Conservation (phyloP, 768 basidiomycete genomes). For the Boletus barrowsii region DNA sequence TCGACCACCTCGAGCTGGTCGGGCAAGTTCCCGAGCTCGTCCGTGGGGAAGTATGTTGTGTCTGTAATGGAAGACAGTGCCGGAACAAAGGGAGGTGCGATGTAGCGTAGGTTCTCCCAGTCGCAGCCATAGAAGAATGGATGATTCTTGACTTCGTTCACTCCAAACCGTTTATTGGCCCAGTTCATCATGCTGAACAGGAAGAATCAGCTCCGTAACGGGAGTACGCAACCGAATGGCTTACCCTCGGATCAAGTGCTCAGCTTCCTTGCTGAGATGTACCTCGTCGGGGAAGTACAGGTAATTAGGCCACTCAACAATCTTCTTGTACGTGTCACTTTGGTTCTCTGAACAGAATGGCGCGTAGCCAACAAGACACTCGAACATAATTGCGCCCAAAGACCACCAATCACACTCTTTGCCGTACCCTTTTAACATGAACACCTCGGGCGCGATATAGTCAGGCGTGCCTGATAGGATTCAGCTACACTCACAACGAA, state of each 20-base stretch:
- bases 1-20: constrained; percentile 60
- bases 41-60: constrained; percentile 95
- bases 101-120: constrained; percentile 87
- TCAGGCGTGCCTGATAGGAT: constrained; percentile 27
- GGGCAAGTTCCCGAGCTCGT: constrained; percentile 75
- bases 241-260: constrained; percentile 83
- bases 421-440: constrained; percentile 94
- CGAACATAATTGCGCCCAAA: constrained; percentile 97
- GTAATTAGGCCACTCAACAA: constrained; percentile 92
- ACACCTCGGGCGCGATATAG: constrained; percentile 96
- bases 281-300: constrained; percentile 95
- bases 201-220: constrained; percentile 4
- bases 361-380: constrained; percentile 96
- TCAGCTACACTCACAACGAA: not conserved
- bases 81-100: constrained; percentile 95
- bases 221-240: constrained; percentile 19
- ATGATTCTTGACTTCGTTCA: constrained; percentile 88
- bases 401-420: constrained; percentile 99
- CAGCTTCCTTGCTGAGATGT: constrained; percentile 87
- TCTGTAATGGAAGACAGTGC: constrained; percentile 89
- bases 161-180: constrained; percentile 67
- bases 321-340: constrained; percentile 97
- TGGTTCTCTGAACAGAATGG: constrained; percentile 98
- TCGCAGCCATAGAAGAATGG: constrained; percentile 95
- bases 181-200: constrained; percentile 77